These are phyloP conservation scores for Teunomyces funiuensis DNA, from an alignment of 805 yeast genomes.

Conservation along the genomic window DNA sequence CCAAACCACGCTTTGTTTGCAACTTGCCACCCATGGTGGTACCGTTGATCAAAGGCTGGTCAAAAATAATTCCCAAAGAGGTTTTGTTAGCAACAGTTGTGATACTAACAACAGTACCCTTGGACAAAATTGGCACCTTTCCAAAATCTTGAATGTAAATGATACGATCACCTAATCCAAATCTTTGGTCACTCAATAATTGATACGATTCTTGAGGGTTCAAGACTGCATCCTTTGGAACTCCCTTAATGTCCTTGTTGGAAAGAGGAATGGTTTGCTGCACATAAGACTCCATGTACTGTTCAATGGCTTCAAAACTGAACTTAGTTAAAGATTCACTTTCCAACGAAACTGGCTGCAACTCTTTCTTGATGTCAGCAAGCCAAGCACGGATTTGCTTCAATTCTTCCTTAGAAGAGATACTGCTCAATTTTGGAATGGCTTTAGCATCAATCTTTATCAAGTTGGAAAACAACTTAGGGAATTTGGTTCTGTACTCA, in stretches of 20 bases:
- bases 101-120: constrained; percentile 84
- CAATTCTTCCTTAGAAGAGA: constrained; percentile 43
- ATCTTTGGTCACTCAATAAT: constrained; percentile 69
- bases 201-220: constrained; percentile 73
- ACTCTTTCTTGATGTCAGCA: constrained; percentile 45
- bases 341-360: constrained; percentile 68
- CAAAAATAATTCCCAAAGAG: constrained; percentile 79
- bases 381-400: constrained; percentile 48
- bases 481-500: constrained; percentile 62
- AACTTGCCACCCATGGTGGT: constrained; percentile 77
- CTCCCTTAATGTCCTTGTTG: constrained; percentile 66
- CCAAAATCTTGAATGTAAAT: constrained; percentile 83
- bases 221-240: constrained; percentile 80
- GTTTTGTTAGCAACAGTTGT: constrained; percentile 58
- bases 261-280: constrained; percentile 46
- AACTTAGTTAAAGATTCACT: constrained; percentile 73
- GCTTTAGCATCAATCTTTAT: constrained; percentile 21
- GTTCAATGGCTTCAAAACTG: constrained; percentile 68
- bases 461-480: constrained; percentile 52
- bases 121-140: constrained; percentile 80
- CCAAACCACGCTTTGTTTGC: constrained; percentile 75
- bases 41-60: constrained; percentile 79
- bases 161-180: constrained; percentile 87
- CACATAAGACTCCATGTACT: constrained; percentile 46
- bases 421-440: constrained; percentile 38